A percentile compares a stretch with the other conserved stretches of the same genome.
Conservation (phyloP, 2,329 filamentous ascomycete species). For the Neonectria coccinea region DNA sequence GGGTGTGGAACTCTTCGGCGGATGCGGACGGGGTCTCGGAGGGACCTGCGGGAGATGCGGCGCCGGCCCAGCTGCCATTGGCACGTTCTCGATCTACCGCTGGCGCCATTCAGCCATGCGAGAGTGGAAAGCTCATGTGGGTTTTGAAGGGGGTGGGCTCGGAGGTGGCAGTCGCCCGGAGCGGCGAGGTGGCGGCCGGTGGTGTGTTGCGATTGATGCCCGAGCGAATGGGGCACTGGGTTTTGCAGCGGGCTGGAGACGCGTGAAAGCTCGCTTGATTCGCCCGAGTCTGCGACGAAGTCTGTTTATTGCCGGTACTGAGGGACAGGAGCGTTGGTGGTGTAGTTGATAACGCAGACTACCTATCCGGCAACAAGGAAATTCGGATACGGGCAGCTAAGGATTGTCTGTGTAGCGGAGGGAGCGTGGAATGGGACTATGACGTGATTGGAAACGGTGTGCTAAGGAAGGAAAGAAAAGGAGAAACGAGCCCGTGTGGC, state of each 20-base stretch:
- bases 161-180: slow-evolving; percentile 7
- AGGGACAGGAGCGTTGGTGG: neutral
- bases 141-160: slow-evolving; percentile 7
- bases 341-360: slow-evolving; percentile 1
- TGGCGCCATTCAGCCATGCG: slow-evolving; percentile 52
- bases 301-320: neutral
- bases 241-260: neutral
- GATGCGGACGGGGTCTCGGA: slow-evolving; percentile 36
- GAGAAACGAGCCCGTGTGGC: slow-evolving; percentile 2
- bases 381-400: slow-evolving; percentile 6
- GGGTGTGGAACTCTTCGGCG: slow-evolving; percentile 44
- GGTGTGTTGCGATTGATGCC: slow-evolving; percentile 22
- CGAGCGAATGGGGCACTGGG: slow-evolving; percentile 6
- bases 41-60: slow-evolving; percentile 31
- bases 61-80: slow-evolving; percentile 36
- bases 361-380: slow-evolving; percentile 2
- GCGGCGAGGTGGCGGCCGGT: slow-evolving; percentile 6
- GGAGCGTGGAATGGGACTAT: slow-evolving; percentile 14
- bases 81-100: slow-evolving; percentile 45
- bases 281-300: neutral
- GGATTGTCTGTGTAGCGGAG: slow-evolving; percentile 10
- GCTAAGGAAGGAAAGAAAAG: neutral
- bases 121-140: slow-evolving; percentile 27
- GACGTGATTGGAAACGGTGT: slow-evolving; percentile 17
- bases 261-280: neutral